A percentile compares a stretch with the other conserved stretches of the same genome.
Evolutionary conservation across 352 stramenopile species (phyloP).

Genomic region (Phytophthora europaea): DNA sequence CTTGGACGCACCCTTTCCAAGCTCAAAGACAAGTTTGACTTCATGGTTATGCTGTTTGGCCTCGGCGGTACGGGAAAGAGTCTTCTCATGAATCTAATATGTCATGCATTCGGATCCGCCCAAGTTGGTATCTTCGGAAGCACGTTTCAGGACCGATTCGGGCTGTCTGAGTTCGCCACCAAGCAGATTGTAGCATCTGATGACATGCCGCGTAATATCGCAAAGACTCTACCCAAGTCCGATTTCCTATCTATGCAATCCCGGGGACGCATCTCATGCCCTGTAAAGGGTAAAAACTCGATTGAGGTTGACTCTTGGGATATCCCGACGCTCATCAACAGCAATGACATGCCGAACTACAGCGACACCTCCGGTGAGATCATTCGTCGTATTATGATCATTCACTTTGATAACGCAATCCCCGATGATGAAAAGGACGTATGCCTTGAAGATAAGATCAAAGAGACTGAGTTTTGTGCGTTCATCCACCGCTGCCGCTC

Average conservation of each 20-base stretch:
- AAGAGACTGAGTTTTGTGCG: neutral
- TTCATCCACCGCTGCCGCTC: neutral
- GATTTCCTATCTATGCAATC: constrained; percentile 1
- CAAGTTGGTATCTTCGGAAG: neutral
- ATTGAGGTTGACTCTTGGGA: neutral
- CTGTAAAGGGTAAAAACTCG: neutral
- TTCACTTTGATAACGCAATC: neutral
- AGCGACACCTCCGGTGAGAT: neutral
- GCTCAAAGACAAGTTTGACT: constrained; percentile 7
- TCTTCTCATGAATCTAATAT: neutral
- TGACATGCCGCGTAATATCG: constrained; percentile 5
- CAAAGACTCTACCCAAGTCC: constrained; percentile 2
- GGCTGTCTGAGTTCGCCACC: neutral
- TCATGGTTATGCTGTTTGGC: constrained; percentile 4
- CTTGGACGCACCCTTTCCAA: neutral
- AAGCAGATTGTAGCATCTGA: neutral
- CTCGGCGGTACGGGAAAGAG: neutral
- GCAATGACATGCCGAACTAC: neutral
- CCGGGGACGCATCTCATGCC: neutral
- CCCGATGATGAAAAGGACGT: neutral
- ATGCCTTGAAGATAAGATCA: neutral
- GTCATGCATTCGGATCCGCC: neutral
- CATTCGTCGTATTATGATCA: neutral
- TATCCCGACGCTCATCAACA: constrained; percentile 5
- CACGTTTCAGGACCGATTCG: neutral